phyloP scores from a whole-genome alignment of 371 early-diverging fungal genomes.

The Lichtheimia corymbifera region DNA sequence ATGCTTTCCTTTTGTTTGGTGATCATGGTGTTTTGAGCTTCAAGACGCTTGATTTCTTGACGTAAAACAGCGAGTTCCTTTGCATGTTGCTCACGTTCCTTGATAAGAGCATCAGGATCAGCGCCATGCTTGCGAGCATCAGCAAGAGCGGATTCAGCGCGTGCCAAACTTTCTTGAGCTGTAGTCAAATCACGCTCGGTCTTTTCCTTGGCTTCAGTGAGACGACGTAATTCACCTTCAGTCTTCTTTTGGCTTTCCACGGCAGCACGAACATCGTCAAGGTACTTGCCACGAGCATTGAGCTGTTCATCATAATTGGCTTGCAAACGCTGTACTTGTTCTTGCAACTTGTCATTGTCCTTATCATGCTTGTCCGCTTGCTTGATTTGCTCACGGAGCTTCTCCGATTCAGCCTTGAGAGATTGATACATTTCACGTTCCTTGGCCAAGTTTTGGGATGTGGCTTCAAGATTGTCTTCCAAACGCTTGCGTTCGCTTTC shows the following conservation, averaged over 20 bases:
- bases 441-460: conserved; percentile 29
- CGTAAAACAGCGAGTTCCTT: conserved; percentile 35
- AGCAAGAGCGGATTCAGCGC: conserved; percentile 19
- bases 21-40: conserved; percentile 43
- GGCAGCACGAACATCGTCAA: conserved; percentile 38
- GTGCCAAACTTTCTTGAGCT: conserved; percentile 23
- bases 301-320: conserved; percentile 36
- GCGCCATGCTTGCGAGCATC: conserved; percentile 22
- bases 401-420: conserved; percentile 39
- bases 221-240: conserved; percentile 38
- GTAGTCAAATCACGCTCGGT: conserved; percentile 31
- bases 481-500: conserved; percentile 58
- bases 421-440: conserved; percentile 34
- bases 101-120: conserved; percentile 28
- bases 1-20: conserved; percentile 51
- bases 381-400: conserved; percentile 38
- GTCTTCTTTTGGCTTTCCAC: conserved; percentile 51
- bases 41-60: conserved; percentile 35
- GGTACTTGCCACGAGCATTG: conserved; percentile 33
- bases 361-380: conserved; percentile 37
- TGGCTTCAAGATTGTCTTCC: conserved; percentile 44
- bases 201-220: conserved; percentile 47
- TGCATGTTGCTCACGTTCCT: conserved; percentile 29
- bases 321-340: conserved; percentile 33
- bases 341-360: conserved; percentile 39